Evolutionary conservation across 2,329 filamentous ascomycete species (phyloP).

Genomic region (Onygenales sp.): DNA sequence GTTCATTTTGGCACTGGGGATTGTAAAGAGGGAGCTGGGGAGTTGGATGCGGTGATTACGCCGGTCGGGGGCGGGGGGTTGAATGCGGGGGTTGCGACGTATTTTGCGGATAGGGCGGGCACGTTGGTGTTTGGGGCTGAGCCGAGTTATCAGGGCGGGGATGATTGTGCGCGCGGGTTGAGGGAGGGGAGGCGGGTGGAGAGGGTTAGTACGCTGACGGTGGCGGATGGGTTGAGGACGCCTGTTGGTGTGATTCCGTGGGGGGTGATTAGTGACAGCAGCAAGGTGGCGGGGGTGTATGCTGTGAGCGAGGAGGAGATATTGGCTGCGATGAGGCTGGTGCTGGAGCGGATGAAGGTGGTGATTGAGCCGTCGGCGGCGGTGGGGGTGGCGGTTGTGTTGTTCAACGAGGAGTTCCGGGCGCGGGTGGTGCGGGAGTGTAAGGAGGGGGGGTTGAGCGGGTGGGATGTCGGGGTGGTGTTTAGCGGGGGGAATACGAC

Average conservation of each 20-base stretch:
- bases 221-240: constrained; percentile 82
- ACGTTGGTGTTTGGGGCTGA: constrained; percentile 80
- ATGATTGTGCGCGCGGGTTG: constrained; percentile 69
- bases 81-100: constrained; percentile 72
- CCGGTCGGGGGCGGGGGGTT: constrained; percentile 85
- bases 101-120: constrained; percentile 53
- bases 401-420: constrained; percentile 81
- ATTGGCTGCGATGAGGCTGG: constrained; percentile 61
- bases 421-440: constrained; percentile 53
- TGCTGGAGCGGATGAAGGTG: constrained; percentile 81
- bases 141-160: constrained; percentile 70
- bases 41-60: constrained; percentile 63
- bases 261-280: constrained; percentile 61
- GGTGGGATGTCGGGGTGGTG: constrained; percentile 61
- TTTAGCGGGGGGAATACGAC: constrained; percentile 58
- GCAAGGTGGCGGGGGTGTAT: constrained; percentile 62
- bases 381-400: constrained; percentile 70
- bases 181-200: constrained; percentile 54
- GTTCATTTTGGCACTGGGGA: constrained; percentile 9
- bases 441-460: constrained; percentile 60
- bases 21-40: constrained; percentile 5
- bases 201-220: constrained; percentile 63
- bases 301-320: constrained; percentile 78
- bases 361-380: constrained; percentile 82
- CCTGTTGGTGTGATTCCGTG: constrained; percentile 70